Conservation (phyloP, 1,284 basidiomycete species). For the Pisolithus thermaeus region DNA sequence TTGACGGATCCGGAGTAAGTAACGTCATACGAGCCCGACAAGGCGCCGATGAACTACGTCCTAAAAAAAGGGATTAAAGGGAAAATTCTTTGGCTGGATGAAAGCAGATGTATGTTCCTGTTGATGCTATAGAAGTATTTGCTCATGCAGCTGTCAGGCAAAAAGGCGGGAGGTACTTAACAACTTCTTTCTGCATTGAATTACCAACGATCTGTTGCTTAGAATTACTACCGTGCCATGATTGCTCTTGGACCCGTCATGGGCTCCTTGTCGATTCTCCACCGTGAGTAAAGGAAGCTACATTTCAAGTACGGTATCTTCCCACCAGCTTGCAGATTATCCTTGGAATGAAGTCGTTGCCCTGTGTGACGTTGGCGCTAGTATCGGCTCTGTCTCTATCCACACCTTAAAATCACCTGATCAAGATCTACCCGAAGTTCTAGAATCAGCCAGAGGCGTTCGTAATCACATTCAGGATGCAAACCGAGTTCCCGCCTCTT, state of each 20-base stretch:
- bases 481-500: neutral
- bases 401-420: conserved; percentile 36
- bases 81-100: conserved; percentile 21
- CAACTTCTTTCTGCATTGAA: neutral
- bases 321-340: conserved; percentile 22
- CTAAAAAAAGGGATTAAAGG: neutral
- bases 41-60: neutral
- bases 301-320: neutral
- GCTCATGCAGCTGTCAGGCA: conserved; percentile 3
- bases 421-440: conserved; percentile 11
- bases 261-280: conserved; percentile 20
- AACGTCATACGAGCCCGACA: conserved; percentile 7
- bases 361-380: conserved; percentile 46
- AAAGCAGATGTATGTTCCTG: conserved; percentile 17
- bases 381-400: conserved; percentile 38
- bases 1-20: conserved; percentile 21
- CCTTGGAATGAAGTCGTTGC: conserved; percentile 40
- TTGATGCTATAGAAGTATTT: conserved; percentile 16
- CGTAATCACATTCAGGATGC: neutral
- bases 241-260: conserved; percentile 13
- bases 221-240: conserved; percentile 22
- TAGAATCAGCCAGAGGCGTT: neutral
- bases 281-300: conserved; percentile 13
- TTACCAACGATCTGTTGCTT: neutral
- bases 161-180: conserved; percentile 17